phyloP scores from a whole-genome alignment of 2,329 filamentous ascomycete species.

The Trichoderma sp. region DNA sequence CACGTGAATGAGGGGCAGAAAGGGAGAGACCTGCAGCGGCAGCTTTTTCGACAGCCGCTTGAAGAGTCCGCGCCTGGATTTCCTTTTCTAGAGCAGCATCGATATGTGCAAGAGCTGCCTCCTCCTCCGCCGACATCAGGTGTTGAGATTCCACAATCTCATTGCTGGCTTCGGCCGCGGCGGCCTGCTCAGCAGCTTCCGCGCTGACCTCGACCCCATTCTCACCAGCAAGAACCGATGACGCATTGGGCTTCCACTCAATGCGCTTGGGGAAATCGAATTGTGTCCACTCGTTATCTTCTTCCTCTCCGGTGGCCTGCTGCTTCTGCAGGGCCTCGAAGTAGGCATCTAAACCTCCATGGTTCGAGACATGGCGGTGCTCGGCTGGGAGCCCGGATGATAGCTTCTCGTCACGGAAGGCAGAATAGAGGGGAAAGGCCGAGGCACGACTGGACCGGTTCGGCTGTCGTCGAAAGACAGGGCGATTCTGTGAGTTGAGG shows the following conservation, averaged over 20 bases:
- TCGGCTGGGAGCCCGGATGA: constrained; percentile 53
- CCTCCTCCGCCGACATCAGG: constrained; percentile 48
- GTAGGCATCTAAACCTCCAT: constrained; percentile 81
- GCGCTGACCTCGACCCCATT: constrained; percentile 40
- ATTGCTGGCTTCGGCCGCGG: constrained; percentile 35
- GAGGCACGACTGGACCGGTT: constrained; percentile 56
- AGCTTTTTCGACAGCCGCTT: constrained; percentile 48
- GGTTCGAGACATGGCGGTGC: constrained; percentile 53
- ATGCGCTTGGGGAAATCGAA: constrained; percentile 87
- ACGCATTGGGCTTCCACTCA: constrained; percentile 75
- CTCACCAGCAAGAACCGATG: constrained; percentile 61
- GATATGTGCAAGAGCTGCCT: constrained; percentile 73
- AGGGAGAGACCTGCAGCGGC: constrained; percentile 39
- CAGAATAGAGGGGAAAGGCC: constrained; percentile 69
- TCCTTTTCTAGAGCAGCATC: constrained; percentile 83
- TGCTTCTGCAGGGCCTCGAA: constrained; percentile 86
- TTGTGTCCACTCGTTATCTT: constrained; percentile 85
- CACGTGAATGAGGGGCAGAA: constrained; percentile 43
- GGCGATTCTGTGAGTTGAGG: constrained; percentile 71
- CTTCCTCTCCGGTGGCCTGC: constrained; percentile 59
- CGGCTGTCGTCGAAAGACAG: constrained; percentile 61
- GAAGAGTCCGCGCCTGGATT: constrained; percentile 57
- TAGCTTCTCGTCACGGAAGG: constrained; percentile 65
- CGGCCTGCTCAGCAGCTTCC: constrained; percentile 31
- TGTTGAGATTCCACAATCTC: constrained; percentile 42